Conservation (phyloP, 192 early-diverging fungal species). For the Podila epicladia region DNA sequence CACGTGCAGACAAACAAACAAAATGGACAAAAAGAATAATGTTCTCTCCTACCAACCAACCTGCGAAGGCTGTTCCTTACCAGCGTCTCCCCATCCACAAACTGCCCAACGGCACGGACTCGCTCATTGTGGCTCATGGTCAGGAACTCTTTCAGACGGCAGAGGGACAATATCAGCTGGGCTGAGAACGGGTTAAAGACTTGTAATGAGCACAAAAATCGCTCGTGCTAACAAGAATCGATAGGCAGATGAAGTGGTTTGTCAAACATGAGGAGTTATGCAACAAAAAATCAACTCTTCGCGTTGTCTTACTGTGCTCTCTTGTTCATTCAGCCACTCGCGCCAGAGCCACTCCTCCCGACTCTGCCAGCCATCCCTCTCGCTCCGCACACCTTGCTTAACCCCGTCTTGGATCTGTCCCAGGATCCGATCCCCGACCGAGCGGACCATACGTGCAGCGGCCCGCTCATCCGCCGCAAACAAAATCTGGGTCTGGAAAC, state of each 20-base stretch:
- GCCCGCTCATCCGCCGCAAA: conserved; percentile 26
- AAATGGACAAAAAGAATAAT: neutral
- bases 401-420: neutral
- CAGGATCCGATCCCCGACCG: conserved; percentile 20
- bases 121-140: conserved; percentile 27
- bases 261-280: neutral
- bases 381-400: conserved; percentile 4
- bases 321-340: conserved; percentile 34
- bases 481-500: conserved; percentile 17
- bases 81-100: conserved; percentile 20
- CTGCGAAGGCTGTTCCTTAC: neutral
- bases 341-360: conserved; percentile 38
- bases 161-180: conserved; percentile 30
- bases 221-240: conserved; percentile 17
- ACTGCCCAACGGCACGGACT: conserved; percentile 11
- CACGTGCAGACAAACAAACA: too few relatives aligned
- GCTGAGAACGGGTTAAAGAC: conserved; percentile 36
- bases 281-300: too few relatives aligned
- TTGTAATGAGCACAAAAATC: conserved; percentile 15
- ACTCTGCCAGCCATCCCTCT: conserved; percentile 27
- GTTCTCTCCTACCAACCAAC: neutral
- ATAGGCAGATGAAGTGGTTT: neutral
- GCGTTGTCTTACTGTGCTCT: conserved; percentile 24
- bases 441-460: conserved; percentile 14
- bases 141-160: conserved; percentile 25